Evolutionary conservation across 106 monocot genomes (phyloP), one percentile per base, ranked within the genome.

Genomic region (Dendrobium huoshanense): DNA sequence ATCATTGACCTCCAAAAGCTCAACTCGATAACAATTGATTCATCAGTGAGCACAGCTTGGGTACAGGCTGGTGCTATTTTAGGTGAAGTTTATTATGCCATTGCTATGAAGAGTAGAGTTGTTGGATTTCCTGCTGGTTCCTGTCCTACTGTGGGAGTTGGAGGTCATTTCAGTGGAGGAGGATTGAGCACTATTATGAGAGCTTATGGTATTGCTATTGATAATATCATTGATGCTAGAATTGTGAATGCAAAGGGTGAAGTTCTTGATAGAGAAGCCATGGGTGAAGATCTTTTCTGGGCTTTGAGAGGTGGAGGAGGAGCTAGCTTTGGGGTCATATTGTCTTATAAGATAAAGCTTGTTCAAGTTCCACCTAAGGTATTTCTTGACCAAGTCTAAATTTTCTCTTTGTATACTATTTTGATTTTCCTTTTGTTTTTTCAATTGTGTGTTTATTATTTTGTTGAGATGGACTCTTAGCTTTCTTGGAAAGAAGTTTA

Each of bases 311-410:
- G 88, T 5, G 88, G 80, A 24, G 90, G 88, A 18, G 87, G 75
- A 15, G 79, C 78, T 8, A 88, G 89, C 82, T 90, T 92, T 75
- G 92, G 89, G 13, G 41, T 89, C 61, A 51, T 90, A 13, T 9
- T 90, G 2, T 85, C 87, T 11, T 92, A 81, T 80, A 90, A 84
- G 73, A 67, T 90, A 8, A 85, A 41, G 44, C 51, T 84, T 9
- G 84, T 88, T 13, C 77, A 47, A 27, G 82, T 92, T 2, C 85
- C 92, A 15, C 49, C 80, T 2, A 85, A 45, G 7, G 80, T 92
- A 51, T 51, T 51, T 51, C 13, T 11, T 13, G 13, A 51, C 6
- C 45, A 7, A 45, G 15, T 51, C 15, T 15, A 51, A 51, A 51
- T 51, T 13, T 51, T 51, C 15, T 51, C 15, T 15, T 51, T 13